Evolutionary conservation across 1,284 basidiomycete genomes (phyloP), one percentile per base, ranked within the genome.

Genomic region (Anthracocystis panici-leucophaei): DNA sequence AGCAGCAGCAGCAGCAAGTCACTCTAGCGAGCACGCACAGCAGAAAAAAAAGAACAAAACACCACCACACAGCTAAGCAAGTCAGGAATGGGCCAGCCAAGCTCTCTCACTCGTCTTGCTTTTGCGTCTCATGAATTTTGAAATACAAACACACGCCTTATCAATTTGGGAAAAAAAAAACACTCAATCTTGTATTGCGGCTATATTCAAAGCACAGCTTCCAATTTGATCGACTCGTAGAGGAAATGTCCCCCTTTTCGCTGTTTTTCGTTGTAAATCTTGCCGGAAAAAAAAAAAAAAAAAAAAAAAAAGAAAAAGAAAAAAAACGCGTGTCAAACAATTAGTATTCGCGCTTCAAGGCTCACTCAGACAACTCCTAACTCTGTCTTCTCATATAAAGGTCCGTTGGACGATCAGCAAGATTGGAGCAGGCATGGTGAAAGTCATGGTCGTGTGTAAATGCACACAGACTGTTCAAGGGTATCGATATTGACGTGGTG

Each of bases 191-290:
- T 57, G 55, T 48, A 57, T 57, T 57, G 35, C 11, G 21, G 42
- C n/a, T 44, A n/a, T 14, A 56, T 45, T 56, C 44, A 53, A 38
- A 7, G 35, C 38, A 38, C 35, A 38, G 35, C 18, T 33, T 54
- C 31, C 23, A 54, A 29, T 49, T 57, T 49, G 56, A 57, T 57
- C 55, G 45, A 46, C 42, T 55, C 41, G 53, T 25, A 16, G 42
- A 21, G 16, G 16, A 38, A 54, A 46, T 25, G 21, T 11, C 14
- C 2, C 14, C 12, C 14, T 38, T 38, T 38, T 27, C 25, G 45
- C 45, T 23, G 18, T n/a, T 7, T 54, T 29, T 40, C 16, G 33
- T 14, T 51, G 16, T 20, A 38, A 31, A 51, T 35, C 31, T 51
- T 9, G 20, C 49, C 27, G 27, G 7, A 27, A 7, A 27, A 3